A percentile compares a stretch with the other conserved stretches of the same genome.
phyloP scores from a whole-genome alignment of 441 rosid species.

The Macaranga tanarius region DNA sequence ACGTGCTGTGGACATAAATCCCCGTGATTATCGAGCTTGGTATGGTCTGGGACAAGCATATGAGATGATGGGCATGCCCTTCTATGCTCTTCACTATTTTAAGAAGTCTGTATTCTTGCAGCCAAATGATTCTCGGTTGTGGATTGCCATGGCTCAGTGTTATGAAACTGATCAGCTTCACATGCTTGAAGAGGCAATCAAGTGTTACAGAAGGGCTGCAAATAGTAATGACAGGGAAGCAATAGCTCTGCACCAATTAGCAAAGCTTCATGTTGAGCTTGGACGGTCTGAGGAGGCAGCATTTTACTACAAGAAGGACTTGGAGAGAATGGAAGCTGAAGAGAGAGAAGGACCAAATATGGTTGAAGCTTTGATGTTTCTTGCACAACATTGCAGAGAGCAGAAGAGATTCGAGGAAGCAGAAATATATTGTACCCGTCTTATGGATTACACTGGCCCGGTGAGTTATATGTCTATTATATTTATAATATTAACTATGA shows the following conservation, averaged over 20 bases:
- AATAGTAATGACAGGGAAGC: slow-evolving; percentile 82
- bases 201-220: slow-evolving; percentile 87
- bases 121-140: slow-evolving; percentile 79
- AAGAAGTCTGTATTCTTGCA: slow-evolving; percentile 81
- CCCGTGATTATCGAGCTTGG: slow-evolving; percentile 92
- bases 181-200: slow-evolving; percentile 90
- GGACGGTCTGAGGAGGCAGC: slow-evolving; percentile 86
- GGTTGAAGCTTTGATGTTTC: slow-evolving; percentile 83
- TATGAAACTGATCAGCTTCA: slow-evolving; percentile 79
- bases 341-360: slow-evolving; percentile 89
- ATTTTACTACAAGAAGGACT: slow-evolving; percentile 76
- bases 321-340: slow-evolving; percentile 92
- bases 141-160: slow-evolving; percentile 97
- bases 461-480: slow-evolving; percentile 40
- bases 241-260: slow-evolving; percentile 77
- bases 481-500: background rate
- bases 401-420: slow-evolving; percentile 82
- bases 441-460: slow-evolving; percentile 82
- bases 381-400: slow-evolving; percentile 61
- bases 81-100: slow-evolving; percentile 86
- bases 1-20: slow-evolving; percentile 83
- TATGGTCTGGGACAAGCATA: slow-evolving; percentile 95
- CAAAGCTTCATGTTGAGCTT: slow-evolving; percentile 66
- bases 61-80: slow-evolving; percentile 90
- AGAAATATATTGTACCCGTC: slow-evolving; percentile 87